Base-by-base conservation (phyloP, 441 rosid species). In the Macaranga tanarius region DNA sequence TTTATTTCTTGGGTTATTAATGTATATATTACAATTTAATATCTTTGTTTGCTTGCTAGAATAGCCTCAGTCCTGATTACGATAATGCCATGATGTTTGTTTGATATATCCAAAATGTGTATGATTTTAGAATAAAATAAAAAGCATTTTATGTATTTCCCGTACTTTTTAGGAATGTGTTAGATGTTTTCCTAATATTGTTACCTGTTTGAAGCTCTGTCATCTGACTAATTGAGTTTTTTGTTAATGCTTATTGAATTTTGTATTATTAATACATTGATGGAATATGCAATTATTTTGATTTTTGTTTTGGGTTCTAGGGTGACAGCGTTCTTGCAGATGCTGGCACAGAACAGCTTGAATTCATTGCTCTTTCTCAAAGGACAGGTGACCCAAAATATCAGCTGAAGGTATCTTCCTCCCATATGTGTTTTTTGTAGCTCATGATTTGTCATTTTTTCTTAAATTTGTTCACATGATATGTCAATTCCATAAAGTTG, bases 361-460 rank as follows among this genome's bases (percentile, higher is more conserved):
- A 96, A 72, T 96, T 96, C 76, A 90, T 96, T 71, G 98, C 97
- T 75, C 99, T 96, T 77, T 93, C 99, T 66, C 99, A 93, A 74
- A 92, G 98, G 79, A 93, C 98, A 57, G 97, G 95, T 75, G 97
- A 96, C 76, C 96, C 86, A n/a, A 96, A 89, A 74, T 96, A 96
- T 80, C 98, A 92, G 76, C 87, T 83, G 83, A 96, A 89, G 97
- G 99, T 92, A 77, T 75, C 34, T 72, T 54, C 70, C 40, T 63
- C 58, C 26, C 63, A 31, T 58, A 16, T 56, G 10, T 76, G 23
- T 51, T 22, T 34, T 15, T 22, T 60, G 31, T 60, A 31, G 76
- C 16, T 31, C 12, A 45, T 17, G 13, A n/a, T 58, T 77, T 6
- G 55, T 25, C 38, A n/a, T 17, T 59, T 52, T 22, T 48, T 45